Evolutionary conservation across 345 rosid species (phyloP), one percentile per base, ranked within the genome.

Genomic region (Pelargonium nanum): DNA sequence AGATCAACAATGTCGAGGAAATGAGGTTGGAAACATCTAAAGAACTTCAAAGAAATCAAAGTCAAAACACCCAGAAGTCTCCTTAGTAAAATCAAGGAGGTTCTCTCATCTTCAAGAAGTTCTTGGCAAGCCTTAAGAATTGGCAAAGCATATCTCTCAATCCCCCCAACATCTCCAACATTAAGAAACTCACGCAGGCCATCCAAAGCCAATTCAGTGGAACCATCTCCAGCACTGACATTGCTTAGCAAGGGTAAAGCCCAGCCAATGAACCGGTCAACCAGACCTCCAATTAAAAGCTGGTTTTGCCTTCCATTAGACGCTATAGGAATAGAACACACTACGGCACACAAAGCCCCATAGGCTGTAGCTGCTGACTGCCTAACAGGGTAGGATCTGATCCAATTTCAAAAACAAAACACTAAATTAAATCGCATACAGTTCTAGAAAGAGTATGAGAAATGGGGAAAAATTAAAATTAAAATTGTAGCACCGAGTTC

Each of bases 101-200:
- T 91, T 73, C 96, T 80, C 78, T 91, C 98, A 71, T 91, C 86
- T 84, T 91, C 98, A 68, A 91, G 87, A 65, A 88, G 89, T 48
- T 81, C 84, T 67, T 88, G 89, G 70, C 90, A 91, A 0, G 89
- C 85, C 70, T 86, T 82, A 62, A 91, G 97, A 60, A 91, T 81
- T 1, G 88, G 78, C 62, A 81, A 69, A 61, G 78, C 88, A 65
- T 81, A 91, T 73, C 98, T 83, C 67, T 91, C 96, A 53, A 85
- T 75, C 25, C 81, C 92, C 73, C 76, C 78, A 71, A 72, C 77
- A 73, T 86, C 95, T 32, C 96, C 90, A 65, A 80, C 78, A 32
- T 81, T 81, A 54, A 88, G 78, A 77, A 91, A 91, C 75, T 91
- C 95, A 5, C 85, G 77, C 5, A 91, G 68, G 63, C 81, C 84